phyloP scores from a whole-genome alignment of 1,139 yeast species.

The Zygosaccharomyces pseudobailii region DNA sequence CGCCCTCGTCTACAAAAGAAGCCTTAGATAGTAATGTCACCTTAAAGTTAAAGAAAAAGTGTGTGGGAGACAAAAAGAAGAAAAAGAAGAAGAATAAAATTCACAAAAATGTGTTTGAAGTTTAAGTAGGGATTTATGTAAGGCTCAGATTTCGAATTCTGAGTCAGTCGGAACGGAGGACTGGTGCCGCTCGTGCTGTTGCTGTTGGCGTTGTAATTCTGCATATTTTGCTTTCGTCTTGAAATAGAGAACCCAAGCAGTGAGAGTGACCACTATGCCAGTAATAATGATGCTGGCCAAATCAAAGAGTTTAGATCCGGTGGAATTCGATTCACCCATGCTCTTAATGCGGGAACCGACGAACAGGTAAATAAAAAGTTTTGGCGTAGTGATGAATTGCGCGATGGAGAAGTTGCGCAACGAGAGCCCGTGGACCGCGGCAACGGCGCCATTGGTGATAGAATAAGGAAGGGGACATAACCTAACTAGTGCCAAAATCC shows the following conservation, averaged over 20 bases:
- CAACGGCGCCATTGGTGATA: slow-evolving; percentile 85
- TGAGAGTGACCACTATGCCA: slow-evolving; percentile 48
- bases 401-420: slow-evolving; percentile 63
- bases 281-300: slow-evolving; percentile 59
- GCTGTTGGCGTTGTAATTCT: slow-evolving; percentile 27
- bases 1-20: neutral
- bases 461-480: slow-evolving; percentile 93
- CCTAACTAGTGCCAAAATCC: slow-evolving; percentile 65
- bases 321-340: slow-evolving; percentile 57
- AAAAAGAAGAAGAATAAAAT: slow-evolving; percentile 10
- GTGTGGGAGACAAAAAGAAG: neutral
- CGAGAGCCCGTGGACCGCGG: slow-evolving; percentile 73
- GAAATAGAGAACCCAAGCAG: slow-evolving; percentile 68
- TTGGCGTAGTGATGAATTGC: slow-evolving; percentile 73
- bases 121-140: neutral
- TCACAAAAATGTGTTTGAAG: slow-evolving; percentile 12
- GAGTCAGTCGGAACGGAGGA: neutral
- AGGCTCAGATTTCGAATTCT: slow-evolving; percentile 1
- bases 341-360: slow-evolving; percentile 73
- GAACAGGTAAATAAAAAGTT: slow-evolving; percentile 68
- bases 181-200: slow-evolving; percentile 1
- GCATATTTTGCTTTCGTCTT: slow-evolving; percentile 41
- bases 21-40: too few relatives aligned
- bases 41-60: too few relatives aligned
- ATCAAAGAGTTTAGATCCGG: slow-evolving; percentile 55